Base-by-base conservation (phyloP, 1,284 basidiomycete species). In the Ustilago cynodontis region DNA sequence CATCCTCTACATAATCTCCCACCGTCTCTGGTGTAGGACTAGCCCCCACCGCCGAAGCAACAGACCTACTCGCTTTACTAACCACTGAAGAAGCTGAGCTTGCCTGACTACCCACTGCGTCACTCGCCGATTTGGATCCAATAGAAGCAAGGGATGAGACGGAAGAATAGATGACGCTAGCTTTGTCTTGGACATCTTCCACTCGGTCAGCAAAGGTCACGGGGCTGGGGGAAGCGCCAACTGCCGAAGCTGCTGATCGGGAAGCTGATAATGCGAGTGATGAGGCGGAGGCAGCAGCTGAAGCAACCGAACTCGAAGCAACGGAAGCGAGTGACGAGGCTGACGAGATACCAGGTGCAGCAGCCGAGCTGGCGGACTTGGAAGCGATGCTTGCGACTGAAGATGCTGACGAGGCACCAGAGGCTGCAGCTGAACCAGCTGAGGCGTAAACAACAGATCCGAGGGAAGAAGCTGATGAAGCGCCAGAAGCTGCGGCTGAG, bases 1-100 rank as follows among this genome's bases (percentile, higher is more conserved):
- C 58, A 31, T 64, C 65, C 49, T 78, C 75, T 20, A 73, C 26
- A 16, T 65, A 61, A 18, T 78, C 76, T 16, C 49, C 45, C 1
- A 68, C 2, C 14, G 67, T 71, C 26, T 74, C 71, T 0, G 76
- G 67, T 3, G 59, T 59, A 1, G 71, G 71, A 10, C 33, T 59
- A 9, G 64, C 68, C 1, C 74, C 74, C 0, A 54, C 58, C 0
- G 58, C 69, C 5, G 55, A 59, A 7, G 59, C 64, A 11, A n/a
- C 64, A 3, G 31, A 35, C 0, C 70, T 55, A 31, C 58, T 54
- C 0, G 70, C 70, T 29, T 66, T 57, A 35, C 55, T 59, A 1
- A 45, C 63, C 2, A 62, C 0, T 0, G 62, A 61, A 1, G 62
- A 60, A 20, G 62, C 63, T 1, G 50, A 59, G 35, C 24, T 52